Evolutionary conservation across 768 basidiomycete genomes (phyloP), one percentile per base, ranked within the genome.

Genomic region (Pleurotus salmoneostramineus): DNA sequence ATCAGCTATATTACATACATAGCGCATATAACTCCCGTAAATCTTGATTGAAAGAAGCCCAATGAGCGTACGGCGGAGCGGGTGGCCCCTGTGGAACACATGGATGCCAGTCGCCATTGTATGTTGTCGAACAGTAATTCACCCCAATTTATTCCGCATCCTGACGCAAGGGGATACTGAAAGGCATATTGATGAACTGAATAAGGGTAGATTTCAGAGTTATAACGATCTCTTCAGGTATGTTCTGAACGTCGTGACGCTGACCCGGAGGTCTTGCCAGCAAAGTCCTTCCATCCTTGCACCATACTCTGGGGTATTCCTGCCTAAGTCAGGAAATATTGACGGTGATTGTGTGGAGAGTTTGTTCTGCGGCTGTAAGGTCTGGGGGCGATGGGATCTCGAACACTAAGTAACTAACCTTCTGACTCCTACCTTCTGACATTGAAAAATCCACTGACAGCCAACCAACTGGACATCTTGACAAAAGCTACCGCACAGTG

Each of bases 271-370:
- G 12, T 14, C 14, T 45, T 45, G 44, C 44, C 44, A 45, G 44
- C 44, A 45, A 17, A 51, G 7, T 31, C 32, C 33, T 35, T 27
- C 33, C 34, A 7, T 17, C 17, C 44, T 45, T 15, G 52, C 40
- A 27, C 40, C 52, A 44, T 21, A 6, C 14, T 44, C 27, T 40
- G 15, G 52, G 52, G 14, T 43, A 12, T 31, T 17, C n/a, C n/a
- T 43, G 15, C 17, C 52, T 11, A n/a, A 27, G 52, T 55, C 52
- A 43, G 52, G 52, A 2, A 43, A 55, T 33, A 40, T 55, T 31
- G 48, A 49, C 31, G 52, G 52, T 12, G 52, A 55, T 55, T 55
- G 12, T 43, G 52, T 55, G 52, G 52, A 40, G 37, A 31, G 52
- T 55, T 43, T 31, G 40, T n/a, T 55, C 14, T 43, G 40, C 35